These are phyloP conservation scores for Colletotrichum sp. DNA, from an alignment of 2,329 filamentous ascomycete genomes.

Conservation along the genomic window DNA sequence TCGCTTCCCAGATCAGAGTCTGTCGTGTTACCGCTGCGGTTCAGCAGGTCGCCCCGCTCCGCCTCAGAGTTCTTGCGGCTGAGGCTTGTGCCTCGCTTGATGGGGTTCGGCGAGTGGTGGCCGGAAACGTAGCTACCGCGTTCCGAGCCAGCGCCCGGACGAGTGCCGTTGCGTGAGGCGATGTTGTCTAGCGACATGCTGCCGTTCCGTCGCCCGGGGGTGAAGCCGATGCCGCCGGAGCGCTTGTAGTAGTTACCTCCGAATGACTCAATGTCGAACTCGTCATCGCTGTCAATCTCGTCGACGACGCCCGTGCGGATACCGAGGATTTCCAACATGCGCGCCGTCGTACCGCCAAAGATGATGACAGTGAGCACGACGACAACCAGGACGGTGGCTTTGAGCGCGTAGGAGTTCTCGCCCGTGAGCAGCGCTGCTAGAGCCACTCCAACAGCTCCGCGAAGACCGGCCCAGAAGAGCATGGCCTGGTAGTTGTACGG, in stretches of 20 bases:
- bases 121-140: constrained; percentile 59
- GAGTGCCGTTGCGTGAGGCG: constrained; percentile 26
- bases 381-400: constrained; percentile 95
- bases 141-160: background rate
- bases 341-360: constrained; percentile 94
- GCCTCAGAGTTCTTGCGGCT: constrained; percentile 58
- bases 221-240: constrained; percentile 79
- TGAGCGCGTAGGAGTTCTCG: constrained; percentile 79
- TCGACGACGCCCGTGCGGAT: constrained; percentile 96
- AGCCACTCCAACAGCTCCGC: constrained; percentile 94
- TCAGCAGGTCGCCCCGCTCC: constrained; percentile 63
- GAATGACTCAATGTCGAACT: constrained; percentile 92
- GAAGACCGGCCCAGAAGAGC: constrained; percentile 98
- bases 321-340: constrained; percentile 97
- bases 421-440: constrained; percentile 88
- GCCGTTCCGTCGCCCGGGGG: constrained; percentile 65
- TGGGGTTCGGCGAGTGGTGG: constrained; percentile 52
- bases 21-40: constrained; percentile 47
- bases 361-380: constrained; percentile 98
- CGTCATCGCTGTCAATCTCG: constrained; percentile 96
- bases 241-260: constrained; percentile 82
- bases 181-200: constrained; percentile 65
- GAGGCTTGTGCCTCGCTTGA: constrained; percentile 49
- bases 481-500: constrained; percentile 98
- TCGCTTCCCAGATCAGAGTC: constrained; percentile 68